phyloP scores from a whole-genome alignment of 164 flowering plant genomes.

The Aristolochia fimbriata region DNA sequence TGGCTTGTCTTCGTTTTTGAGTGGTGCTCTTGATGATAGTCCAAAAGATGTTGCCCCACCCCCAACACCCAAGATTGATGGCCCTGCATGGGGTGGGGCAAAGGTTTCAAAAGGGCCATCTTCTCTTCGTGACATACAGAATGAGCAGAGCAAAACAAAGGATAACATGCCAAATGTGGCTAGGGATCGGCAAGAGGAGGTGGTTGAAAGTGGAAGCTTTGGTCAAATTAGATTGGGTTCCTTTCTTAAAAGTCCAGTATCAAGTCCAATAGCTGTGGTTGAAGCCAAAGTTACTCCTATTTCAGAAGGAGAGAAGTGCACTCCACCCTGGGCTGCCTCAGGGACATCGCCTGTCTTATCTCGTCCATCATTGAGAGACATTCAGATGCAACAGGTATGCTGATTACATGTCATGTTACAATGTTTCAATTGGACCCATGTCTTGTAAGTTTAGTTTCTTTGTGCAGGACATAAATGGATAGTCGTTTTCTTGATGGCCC shows the following conservation, averaged over 20 bases:
- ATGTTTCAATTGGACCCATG: not conserved
- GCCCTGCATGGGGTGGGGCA: conserved; percentile 97
- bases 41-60: conserved; percentile 40
- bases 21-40: conserved; percentile 84
- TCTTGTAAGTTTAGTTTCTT: not conserved
- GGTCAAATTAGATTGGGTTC: conserved; percentile 50
- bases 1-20: conserved; percentile 93
- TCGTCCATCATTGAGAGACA: conserved; percentile 85
- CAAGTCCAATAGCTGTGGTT: conserved; percentile 66
- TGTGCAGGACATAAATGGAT: not conserved
- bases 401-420: not conserved
- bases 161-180: conserved; percentile 1
- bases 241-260: conserved; percentile 31
- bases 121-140: conserved; percentile 78
- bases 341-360: conserved; percentile 69
- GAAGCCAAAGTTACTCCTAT: conserved; percentile 21
- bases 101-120: conserved; percentile 46
- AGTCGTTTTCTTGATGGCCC: too few species aligned
- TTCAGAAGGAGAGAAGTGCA: conserved; percentile 60
- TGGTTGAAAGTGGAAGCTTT: conserved; percentile 25
- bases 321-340: conserved; percentile 87
- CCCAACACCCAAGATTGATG: conserved; percentile 60
- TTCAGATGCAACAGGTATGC: conserved; percentile 91
- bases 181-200: conserved; percentile 33
- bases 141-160: conserved; percentile 57